These are phyloP conservation scores for Hibiscus trionum DNA, from an alignment of 345 rosid species.

Conservation along the genomic window DNA sequence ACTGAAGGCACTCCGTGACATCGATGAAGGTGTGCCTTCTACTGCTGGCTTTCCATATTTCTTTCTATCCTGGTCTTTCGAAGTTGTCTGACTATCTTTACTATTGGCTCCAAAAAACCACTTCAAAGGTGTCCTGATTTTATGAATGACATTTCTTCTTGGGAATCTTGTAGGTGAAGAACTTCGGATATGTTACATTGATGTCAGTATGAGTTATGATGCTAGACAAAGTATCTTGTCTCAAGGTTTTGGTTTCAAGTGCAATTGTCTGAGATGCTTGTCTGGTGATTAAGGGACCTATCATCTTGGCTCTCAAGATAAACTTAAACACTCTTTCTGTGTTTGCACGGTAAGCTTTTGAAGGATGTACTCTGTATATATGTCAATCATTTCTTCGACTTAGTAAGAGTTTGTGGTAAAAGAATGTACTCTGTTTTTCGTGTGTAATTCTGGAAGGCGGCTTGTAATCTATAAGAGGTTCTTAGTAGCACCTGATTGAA, in stretches of 20 bases:
- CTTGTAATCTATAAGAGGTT: neutral
- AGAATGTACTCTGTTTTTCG: neutral
- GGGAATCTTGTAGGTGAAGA: conserved; percentile 60
- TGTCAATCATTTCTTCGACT: neutral
- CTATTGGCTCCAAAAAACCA: neutral
- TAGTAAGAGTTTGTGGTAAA: neutral
- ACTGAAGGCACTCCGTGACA: conserved; percentile 63
- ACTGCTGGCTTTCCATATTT: neutral
- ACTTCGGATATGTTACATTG: conserved; percentile 76
- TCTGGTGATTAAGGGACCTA: conserved; percentile 41
- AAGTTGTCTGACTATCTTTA: neutral
- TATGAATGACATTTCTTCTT: neutral
- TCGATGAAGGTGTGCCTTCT: conserved; percentile 52
- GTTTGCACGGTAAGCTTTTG: neutral
- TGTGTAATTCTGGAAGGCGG: neutral
- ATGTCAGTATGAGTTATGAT: conserved; percentile 64
- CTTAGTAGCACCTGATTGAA: neutral
- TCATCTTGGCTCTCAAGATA: neutral
- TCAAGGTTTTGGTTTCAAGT: conserved; percentile 68
- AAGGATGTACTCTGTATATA: neutral
- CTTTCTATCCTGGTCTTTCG: neutral
- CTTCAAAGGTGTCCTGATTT: neutral
- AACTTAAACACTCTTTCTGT: neutral
- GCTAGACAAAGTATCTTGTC: conserved; percentile 53
- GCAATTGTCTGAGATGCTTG: conserved; percentile 57